Conservation (phyloP, 2,329 filamentous ascomycete genomes). For the Mariannaea elegans region DNA sequence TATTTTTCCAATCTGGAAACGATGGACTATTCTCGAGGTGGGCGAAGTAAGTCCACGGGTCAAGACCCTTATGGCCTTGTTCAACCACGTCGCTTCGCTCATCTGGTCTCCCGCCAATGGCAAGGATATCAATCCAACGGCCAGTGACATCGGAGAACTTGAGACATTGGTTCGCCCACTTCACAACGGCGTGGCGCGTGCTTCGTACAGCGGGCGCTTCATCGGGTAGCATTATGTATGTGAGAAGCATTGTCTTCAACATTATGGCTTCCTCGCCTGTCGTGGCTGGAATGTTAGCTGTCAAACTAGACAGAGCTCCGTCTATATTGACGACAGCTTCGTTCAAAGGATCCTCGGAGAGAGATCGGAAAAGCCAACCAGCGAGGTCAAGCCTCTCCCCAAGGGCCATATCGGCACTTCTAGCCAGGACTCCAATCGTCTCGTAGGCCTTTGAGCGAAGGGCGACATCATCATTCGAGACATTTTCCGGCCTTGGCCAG, state of each 20-base stretch:
- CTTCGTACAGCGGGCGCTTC: slow-evolving; percentile 68
- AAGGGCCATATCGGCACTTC: slow-evolving; percentile 66
- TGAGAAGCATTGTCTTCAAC: slow-evolving; percentile 67
- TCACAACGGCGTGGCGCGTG: slow-evolving; percentile 82
- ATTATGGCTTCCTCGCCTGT: slow-evolving; percentile 40
- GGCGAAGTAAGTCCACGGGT: slow-evolving; percentile 66
- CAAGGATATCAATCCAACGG: slow-evolving; percentile 89
- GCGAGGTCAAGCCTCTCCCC: slow-evolving; percentile 64
- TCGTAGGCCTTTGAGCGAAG: slow-evolving; percentile 88
- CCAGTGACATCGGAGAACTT: slow-evolving; percentile 80
- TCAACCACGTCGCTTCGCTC: slow-evolving; percentile 87
- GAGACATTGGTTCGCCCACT: slow-evolving; percentile 90
- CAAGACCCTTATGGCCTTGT: slow-evolving; percentile 87
- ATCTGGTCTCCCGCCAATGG: slow-evolving; percentile 70
- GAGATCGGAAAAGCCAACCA: slow-evolving; percentile 82
- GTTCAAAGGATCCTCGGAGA: slow-evolving; percentile 80
- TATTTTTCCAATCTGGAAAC: slow-evolving; percentile 62
- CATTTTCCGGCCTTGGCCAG: slow-evolving; percentile 76
- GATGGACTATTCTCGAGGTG: slow-evolving; percentile 52
- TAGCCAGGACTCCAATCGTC: slow-evolving; percentile 83
- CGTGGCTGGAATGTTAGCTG: slow-evolving; percentile 52
- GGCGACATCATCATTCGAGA: slow-evolving; percentile 67
- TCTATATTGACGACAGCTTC: slow-evolving; percentile 89
- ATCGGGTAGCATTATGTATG: slow-evolving; percentile 69
- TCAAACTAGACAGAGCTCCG: slow-evolving; percentile 82